phyloP scores from a whole-genome alignment of 495 filamentous ascomycete genomes.

The Aspergillus funiculosus region DNA sequence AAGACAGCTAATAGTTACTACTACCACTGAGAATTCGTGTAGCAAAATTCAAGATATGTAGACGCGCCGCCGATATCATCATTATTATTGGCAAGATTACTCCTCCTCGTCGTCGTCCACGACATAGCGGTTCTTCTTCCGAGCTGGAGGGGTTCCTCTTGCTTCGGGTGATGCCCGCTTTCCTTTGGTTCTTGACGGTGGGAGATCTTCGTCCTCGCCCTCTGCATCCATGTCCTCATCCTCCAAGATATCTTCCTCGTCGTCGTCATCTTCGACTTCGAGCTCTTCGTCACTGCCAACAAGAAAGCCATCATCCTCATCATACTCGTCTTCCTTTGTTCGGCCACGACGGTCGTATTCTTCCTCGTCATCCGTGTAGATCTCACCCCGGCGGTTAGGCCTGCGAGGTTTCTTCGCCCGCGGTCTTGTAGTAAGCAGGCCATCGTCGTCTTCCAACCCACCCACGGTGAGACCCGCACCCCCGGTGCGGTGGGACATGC shows the following conservation, averaged over 20 bases:
- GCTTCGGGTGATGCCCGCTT: slow-evolving; percentile 21
- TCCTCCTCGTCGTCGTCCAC: slow-evolving; percentile 46
- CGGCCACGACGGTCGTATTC: slow-evolving; percentile 60
- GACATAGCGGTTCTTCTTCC: slow-evolving; percentile 45
- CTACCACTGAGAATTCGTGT: too few species aligned
- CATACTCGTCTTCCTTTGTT: slow-evolving; percentile 73
- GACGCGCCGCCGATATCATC: too few species aligned
- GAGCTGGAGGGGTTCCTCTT: slow-evolving; percentile 32
- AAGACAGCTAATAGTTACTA: slow-evolving; percentile 1
- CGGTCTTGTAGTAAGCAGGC: slow-evolving; percentile 39
- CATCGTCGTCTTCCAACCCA: slow-evolving; percentile 65
- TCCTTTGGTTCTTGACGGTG: slow-evolving; percentile 24
- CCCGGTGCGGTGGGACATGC: slow-evolving; percentile 40
- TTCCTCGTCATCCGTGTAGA: slow-evolving; percentile 51
- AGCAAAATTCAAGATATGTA: background rate
- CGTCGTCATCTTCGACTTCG: slow-evolving; percentile 52
- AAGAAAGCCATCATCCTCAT: slow-evolving; percentile 73
- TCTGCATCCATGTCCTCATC: slow-evolving; percentile 54
- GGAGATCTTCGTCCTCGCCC: slow-evolving; percentile 46
- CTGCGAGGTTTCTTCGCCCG: slow-evolving; percentile 39
- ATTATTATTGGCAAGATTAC: too few species aligned
- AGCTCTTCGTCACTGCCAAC: slow-evolving; percentile 69
- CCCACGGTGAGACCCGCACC: slow-evolving; percentile 63
- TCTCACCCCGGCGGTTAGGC: slow-evolving; percentile 46
- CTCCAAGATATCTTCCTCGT: slow-evolving; percentile 58